Percentiles rank a stretch among this genome's conserved stretches.
phyloP scores from a whole-genome alignment of 169 alveolate genomes.

The Plasmodium yoelii region DNA sequence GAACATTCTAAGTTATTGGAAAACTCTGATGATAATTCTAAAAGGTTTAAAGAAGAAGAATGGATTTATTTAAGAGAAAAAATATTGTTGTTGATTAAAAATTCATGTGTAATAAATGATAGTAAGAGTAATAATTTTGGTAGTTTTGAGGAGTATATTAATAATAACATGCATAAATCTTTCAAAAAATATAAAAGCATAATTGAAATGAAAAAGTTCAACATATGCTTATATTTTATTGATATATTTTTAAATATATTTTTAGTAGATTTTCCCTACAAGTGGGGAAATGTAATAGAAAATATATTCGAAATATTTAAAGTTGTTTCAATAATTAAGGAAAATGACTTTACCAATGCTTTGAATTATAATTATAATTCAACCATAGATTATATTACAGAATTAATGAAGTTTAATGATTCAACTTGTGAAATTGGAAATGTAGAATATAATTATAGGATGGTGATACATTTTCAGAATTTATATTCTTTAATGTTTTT shows the following conservation, averaged over 20 bases:
- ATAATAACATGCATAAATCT: conserved; percentile 61
- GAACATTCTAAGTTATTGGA: conserved; percentile 24
- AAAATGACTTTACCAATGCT: conserved; percentile 21
- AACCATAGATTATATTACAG: conserved; percentile 33
- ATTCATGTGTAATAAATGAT: conserved; percentile 58
- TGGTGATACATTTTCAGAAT: conserved; percentile 49
- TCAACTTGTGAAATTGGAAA: conserved; percentile 15
- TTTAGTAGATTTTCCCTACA: conserved; percentile 58
- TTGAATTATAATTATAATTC: conserved; percentile 33
- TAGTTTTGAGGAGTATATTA: conserved; percentile 15
- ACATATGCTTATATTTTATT: conserved; percentile 70
- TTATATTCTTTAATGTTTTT: conserved; percentile 47
- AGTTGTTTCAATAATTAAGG: conserved; percentile 42
- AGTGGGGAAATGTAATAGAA: conserved; percentile 46
- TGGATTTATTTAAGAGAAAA: conserved; percentile 65
- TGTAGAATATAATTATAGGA: conserved; percentile 6
- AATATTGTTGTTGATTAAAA: conserved; percentile 37
- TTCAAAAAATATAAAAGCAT: conserved; percentile 57
- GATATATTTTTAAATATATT: conserved; percentile 60
- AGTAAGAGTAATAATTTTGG: conserved; percentile 1
- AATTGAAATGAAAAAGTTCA: conserved; percentile 66
- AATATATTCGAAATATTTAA: conserved; percentile 40
- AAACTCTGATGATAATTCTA: conserved; percentile 23
- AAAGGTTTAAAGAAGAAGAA: conserved; percentile 38
- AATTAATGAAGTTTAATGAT: conserved; percentile 7